phyloP scores from a whole-genome alignment of 257 asterid genomes.

The Salvia splendens region DNA sequence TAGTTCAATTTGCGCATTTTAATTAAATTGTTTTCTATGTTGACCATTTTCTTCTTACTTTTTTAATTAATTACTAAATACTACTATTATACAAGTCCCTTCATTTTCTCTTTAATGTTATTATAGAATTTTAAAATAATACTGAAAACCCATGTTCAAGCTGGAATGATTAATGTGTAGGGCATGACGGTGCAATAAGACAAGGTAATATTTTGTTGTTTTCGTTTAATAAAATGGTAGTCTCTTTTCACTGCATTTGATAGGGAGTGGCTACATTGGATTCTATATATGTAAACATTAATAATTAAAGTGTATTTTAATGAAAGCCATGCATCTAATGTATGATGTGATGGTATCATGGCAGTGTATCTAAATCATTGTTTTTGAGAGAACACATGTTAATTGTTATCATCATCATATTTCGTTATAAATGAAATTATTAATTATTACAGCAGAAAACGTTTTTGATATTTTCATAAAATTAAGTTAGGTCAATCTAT shows the following conservation, averaged over 20 bases:
- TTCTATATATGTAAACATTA: too few relatives aligned
- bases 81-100: neutral
- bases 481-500: too few relatives aligned
- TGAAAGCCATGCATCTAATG: too few relatives aligned
- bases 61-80: neutral
- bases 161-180: constrained; percentile 30
- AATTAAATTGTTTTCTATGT: neutral
- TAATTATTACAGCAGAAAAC: too few relatives aligned
- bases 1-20: neutral
- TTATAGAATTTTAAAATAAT: neutral
- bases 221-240: constrained; percentile 30
- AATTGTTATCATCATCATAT: too few relatives aligned
- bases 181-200: constrained; percentile 30
- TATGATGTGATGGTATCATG: too few relatives aligned
- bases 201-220: constrained; percentile 12
- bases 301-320: too few relatives aligned
- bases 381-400: too few relatives aligned
- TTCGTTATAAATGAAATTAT: too few relatives aligned
- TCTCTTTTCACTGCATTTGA: constrained; percentile 1
- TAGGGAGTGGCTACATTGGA: too few relatives aligned
- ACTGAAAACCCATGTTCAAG: constrained; percentile 33
- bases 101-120: neutral
- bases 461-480: too few relatives aligned
- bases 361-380: too few relatives aligned
- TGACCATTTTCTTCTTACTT: neutral